Conservation (phyloP, 805 yeast genomes). For the Candida silvatica region DNA sequence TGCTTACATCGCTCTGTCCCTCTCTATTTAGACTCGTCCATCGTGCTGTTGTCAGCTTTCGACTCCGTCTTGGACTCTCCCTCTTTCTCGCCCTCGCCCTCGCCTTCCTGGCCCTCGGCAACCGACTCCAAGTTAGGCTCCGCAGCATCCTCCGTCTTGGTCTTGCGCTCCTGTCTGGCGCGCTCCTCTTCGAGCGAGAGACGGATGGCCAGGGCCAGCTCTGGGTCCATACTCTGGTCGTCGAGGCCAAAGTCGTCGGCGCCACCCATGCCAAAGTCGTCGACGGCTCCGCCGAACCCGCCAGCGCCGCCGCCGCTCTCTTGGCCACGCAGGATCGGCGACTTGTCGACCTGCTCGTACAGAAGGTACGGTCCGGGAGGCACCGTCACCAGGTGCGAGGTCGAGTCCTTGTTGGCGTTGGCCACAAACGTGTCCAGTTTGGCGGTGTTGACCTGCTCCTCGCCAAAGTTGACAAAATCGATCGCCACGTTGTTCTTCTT, state of each 20-base stretch:
- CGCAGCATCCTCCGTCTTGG: constrained; percentile 11
- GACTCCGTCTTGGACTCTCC: constrained; percentile 12
- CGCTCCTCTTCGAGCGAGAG: constrained; percentile 92
- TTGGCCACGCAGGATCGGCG: constrained; percentile 65
- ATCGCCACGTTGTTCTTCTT: constrained; percentile 89
- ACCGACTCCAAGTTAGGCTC: no score
- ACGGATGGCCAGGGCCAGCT: constrained; percentile 90
- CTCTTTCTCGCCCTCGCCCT: constrained; percentile 5
- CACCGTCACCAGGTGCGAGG: constrained; percentile 74
- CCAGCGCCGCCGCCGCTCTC: no score
- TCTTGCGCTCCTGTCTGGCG: constrained; percentile 71
- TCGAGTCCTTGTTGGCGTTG: constrained; percentile 64
- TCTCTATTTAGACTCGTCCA: constrained; percentile 7
- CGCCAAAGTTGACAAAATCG: constrained; percentile 90
- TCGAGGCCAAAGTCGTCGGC: constrained; percentile 50
- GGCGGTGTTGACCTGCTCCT: constrained; percentile 65
- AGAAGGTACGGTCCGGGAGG: constrained; percentile 84
- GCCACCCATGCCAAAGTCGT: constrained; percentile 28
- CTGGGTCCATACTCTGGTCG: constrained; percentile 94
- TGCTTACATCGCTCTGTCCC: not conserved
- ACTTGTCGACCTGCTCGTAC: constrained; percentile 71
- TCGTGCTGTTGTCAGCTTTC: constrained; percentile 2
- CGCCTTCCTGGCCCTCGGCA: no score
- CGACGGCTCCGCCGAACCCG: constrained; percentile 27
- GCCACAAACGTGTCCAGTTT: constrained; percentile 74